Conservation (phyloP, 139 green algal genomes). For the Coelastrella sp. region DNA sequence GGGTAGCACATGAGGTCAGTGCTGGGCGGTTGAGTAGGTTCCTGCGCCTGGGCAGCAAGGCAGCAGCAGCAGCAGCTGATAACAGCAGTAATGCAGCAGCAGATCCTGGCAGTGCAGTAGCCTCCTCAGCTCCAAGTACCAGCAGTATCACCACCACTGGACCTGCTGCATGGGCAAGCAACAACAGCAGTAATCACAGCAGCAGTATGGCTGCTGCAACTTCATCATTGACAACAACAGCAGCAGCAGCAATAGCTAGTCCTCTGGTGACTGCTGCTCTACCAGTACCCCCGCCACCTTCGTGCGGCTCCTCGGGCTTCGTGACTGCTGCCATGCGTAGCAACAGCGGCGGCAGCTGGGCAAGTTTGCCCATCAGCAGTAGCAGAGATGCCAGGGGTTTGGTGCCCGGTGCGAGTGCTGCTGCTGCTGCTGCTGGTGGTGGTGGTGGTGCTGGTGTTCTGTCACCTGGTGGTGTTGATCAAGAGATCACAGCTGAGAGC, state of each 20-base stretch:
- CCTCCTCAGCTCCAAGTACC: too few relatives aligned
- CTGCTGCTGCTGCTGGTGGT: neutral
- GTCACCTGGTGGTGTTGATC: neutral
- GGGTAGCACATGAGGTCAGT: neutral
- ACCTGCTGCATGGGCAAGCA: too few relatives aligned
- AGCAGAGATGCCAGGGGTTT: neutral
- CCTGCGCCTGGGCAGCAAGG: neutral
- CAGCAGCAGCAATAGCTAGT: neutral
- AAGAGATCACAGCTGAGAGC: neutral
- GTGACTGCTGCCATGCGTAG: neutral
- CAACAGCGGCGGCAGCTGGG: neutral
- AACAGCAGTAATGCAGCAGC: neutral
- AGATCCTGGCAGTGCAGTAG: neutral
- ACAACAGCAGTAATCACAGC: neutral
- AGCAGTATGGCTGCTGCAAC: neutral
- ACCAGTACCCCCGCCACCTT: neutral
- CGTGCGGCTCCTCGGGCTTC: slow-evolving; percentile 10
- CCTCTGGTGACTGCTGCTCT: neutral
- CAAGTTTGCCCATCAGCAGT: neutral
- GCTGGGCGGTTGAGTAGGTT: neutral
- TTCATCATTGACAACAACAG: neutral
- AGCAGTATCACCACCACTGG: too few relatives aligned
- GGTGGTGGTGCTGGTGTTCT: neutral
- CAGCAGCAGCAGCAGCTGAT: neutral
- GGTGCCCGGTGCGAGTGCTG: neutral